Conservation (phyloP, 495 filamentous ascomycete species). For the Lophiotrema nucula region DNA sequence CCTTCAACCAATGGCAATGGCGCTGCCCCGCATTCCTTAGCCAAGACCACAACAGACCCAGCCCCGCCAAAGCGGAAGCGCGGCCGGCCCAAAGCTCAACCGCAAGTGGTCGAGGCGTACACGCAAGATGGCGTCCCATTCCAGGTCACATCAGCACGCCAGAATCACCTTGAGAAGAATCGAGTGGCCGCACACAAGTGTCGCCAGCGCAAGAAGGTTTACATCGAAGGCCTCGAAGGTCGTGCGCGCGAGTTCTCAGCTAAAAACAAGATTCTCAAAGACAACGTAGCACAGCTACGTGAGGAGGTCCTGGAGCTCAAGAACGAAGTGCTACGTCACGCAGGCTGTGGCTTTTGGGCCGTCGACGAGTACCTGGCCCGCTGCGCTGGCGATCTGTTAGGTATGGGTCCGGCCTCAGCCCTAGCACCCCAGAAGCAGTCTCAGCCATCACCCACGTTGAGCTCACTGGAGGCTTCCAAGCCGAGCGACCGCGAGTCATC, state of each 20-base stretch:
- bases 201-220: constrained; percentile 79
- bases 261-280: constrained; percentile 28
- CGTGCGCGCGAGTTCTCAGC: constrained; percentile 33
- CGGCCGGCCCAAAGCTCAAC: constrained; percentile 21
- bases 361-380: constrained; percentile 27
- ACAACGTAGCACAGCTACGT: constrained; percentile 39
- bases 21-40: neutral
- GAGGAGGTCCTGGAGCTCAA: constrained; percentile 47
- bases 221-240: constrained; percentile 33
- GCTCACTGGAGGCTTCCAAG: too few species aligned
- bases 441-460: neutral
- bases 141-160: constrained; percentile 28
- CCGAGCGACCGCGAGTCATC: neutral
- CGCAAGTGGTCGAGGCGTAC: constrained; percentile 1
- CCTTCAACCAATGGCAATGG: neutral
- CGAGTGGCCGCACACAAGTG: constrained; percentile 83
- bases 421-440: neutral
- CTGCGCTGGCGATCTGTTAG: constrained; percentile 47
- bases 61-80: constrained; percentile 24
- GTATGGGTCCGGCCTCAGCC: neutral
- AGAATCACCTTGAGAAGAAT: constrained; percentile 72
- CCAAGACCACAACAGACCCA: neutral
- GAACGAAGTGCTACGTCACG: constrained; percentile 45
- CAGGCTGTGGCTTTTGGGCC: constrained; percentile 42
- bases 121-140: constrained; percentile 16